Evolutionary conservation across 345 rosid genomes (phyloP).

Genomic region (Eucalyptus curtisii): DNA sequence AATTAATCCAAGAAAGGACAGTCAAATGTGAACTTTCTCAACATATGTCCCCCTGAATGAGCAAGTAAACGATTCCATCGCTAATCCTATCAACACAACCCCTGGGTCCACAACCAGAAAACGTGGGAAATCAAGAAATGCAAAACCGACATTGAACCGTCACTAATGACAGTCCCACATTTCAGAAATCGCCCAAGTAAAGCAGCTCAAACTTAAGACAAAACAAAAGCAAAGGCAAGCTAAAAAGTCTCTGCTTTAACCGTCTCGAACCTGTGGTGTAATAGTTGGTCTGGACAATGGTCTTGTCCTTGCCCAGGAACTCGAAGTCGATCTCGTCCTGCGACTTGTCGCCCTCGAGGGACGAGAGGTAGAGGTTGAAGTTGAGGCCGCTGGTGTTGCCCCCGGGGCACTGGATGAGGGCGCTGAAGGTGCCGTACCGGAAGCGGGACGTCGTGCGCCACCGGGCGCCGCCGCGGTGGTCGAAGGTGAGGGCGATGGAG

Average conservation of each 20-base stretch:
- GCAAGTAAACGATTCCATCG: neutral
- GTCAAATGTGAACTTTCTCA: neutral
- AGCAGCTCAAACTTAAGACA: neutral
- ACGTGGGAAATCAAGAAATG: neutral
- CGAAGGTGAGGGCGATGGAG: slow-evolving; percentile 39
- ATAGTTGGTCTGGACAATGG: slow-evolving; percentile 36
- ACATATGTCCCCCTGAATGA: neutral
- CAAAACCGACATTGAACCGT: neutral
- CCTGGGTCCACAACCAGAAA: neutral
- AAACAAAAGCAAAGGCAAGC: neutral
- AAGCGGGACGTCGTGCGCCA: slow-evolving; percentile 55
- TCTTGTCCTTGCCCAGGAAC: slow-evolving; percentile 48
- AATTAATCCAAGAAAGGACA: neutral
- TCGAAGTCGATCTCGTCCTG: slow-evolving; percentile 66
- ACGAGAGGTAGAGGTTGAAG: slow-evolving; percentile 51
- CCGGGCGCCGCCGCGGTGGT: slow-evolving; percentile 50
- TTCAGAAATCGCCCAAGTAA: neutral
- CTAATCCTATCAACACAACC: neutral
- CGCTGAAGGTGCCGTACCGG: slow-evolving; percentile 46
- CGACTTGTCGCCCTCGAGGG: slow-evolving; percentile 56
- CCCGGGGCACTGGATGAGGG: slow-evolving; percentile 33
- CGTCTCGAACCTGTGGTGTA: slow-evolving; percentile 23
- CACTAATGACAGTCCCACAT: neutral
- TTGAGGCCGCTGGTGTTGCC: slow-evolving; percentile 61
- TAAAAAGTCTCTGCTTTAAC: neutral